These are phyloP conservation scores for Talaromyces marneffei DNA, from an alignment of 2,329 filamentous ascomycete species.

Conservation along the genomic window DNA sequence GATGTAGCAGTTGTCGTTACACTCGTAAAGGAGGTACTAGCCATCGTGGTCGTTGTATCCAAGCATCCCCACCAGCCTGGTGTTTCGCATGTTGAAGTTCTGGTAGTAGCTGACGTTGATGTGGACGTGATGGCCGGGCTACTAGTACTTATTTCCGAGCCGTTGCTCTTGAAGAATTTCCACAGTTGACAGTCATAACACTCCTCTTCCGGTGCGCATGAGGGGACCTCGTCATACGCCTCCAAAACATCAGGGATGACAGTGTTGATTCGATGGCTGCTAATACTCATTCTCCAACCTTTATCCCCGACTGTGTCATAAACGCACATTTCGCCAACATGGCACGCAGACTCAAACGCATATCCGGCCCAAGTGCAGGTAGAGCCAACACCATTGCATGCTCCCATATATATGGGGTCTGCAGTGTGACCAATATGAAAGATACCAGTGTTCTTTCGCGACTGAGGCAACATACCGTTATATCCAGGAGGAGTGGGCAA, in stretches of 20 bases:
- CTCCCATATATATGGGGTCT: constrained; percentile 90
- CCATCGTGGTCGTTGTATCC: constrained; percentile 39
- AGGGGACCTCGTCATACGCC: constrained; percentile 72
- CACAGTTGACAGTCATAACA: constrained; percentile 88
- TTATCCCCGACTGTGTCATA: constrained; percentile 90
- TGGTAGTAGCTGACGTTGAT: constrained; percentile 55
- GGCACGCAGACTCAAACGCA: constrained; percentile 84
- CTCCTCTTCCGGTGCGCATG: constrained; percentile 67
- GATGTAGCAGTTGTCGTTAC: constrained; percentile 25
- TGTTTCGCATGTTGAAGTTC: constrained; percentile 81
- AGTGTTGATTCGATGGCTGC: constrained; percentile 80
- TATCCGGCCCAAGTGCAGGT: constrained; percentile 89
- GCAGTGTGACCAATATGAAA: constrained; percentile 95
- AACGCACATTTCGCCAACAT: constrained; percentile 77
- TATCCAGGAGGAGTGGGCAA: constrained; percentile 77
- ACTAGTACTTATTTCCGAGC: constrained; percentile 63
- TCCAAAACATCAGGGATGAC: constrained; percentile 85
- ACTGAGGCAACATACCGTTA: constrained; percentile 64
- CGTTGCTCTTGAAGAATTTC: constrained; percentile 94
- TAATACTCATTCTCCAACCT: constrained; percentile 85
- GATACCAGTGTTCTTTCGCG: constrained; percentile 65
- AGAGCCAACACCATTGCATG: constrained; percentile 83
- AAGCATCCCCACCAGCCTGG: constrained; percentile 80
- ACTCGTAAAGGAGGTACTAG: constrained; percentile 30
- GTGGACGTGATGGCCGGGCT: constrained; percentile 59